Base-by-base conservation (phyloP, 2,329 filamentous ascomycete genomes). In the Aurifilum marmelostoma region DNA sequence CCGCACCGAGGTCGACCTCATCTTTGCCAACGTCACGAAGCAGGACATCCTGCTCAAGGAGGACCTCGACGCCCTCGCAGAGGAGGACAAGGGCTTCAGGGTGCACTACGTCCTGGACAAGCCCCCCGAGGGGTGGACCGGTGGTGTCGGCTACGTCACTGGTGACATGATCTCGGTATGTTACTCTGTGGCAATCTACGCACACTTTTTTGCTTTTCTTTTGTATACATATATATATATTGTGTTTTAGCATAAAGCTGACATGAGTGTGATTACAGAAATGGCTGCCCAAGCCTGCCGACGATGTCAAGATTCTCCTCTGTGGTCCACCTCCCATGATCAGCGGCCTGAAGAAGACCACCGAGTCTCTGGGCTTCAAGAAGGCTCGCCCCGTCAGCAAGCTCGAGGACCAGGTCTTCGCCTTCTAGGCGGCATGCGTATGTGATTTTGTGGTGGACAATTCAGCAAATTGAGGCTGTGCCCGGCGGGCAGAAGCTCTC, bases 271-370 rank as follows among this genome's bases (percentile, higher is more conserved):
- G 21, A 47, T n/a, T 62, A 47, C 74, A 93, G 90, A 88, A 92
- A 85, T 90, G 86, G 80, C 87, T 98, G 67, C 94, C 96, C 69
- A 89, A 92, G 78, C 89, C 96, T 27, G 92, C 93, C 67, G 83
- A 86, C 69, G 94, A 98, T 77, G 90, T 97, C 83, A 98, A 98
- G 88, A 88, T 99, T 75, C 87, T 98, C 71, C 87, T 98, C 74
- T 99, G 96, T 79, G 96, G 96, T 67, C 96, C 96, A 69, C 96
- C 96, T 68, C 96, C 96, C 64, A 99, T 99, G 96, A 88, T 98
- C 73, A 92, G 91, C 76, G 95, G 94, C 65, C 91, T 98, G 85
- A 99, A 99, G 92, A 98, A 98, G 88, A 88, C 93, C 8, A 91
- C 94, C 64, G 93, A 97, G 82, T 87, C 88, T 72, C 87, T 98